Base-by-base conservation (phyloP, 345 rosid species). In the Camelina neglecta region DNA sequence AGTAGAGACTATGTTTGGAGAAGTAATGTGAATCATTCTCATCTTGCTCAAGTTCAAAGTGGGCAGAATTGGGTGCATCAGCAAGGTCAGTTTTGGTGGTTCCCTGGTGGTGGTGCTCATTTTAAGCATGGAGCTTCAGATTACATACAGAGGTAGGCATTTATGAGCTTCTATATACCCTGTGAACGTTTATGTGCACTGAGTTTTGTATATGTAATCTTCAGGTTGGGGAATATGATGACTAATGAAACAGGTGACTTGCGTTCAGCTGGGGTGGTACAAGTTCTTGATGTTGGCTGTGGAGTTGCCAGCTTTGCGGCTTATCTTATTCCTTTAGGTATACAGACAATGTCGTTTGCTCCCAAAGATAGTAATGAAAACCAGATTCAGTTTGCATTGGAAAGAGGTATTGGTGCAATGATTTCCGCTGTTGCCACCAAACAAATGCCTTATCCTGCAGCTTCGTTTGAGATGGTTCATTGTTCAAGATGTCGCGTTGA, bases 251-350 rank as follows among this genome's bases (percentile, higher is more conserved):
- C 75, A 15, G 97, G 97, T 59, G 97, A 95, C 82, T 88, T 95
- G 33, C 84, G 80, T 68, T 88, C 97, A 65, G 96, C 89, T 16
- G 99, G 98, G 7, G 91, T 95, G 20, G 85, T 79, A 69, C 97
- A 92, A 80, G 94, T 89, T 69, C 88, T 95, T 65, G 97, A 92
- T 62, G 90, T 92, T 83, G 99, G 99, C 54, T 95, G 98, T 80
- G 99, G 99, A 21, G 99, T 95, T 77, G 97, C 97, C 23, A 92
- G 97, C 85, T 95, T 95, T 76, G 86, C 97, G 13, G 97, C 97
- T 63, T 95, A 88, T 83, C 97, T 95, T 71, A 84, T 95, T 81
- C 81, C 96, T 21, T 81, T 88, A 60, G 85, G 85, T 80, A 89
- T 95, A 83, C 93, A 87, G 67, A 92, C 97, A 16, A 88, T 92